Evolutionary conservation across 257 asterid species (phyloP), one percentile per base, ranked within the genome.

Genomic region (Nicotiana tabacum): DNA sequence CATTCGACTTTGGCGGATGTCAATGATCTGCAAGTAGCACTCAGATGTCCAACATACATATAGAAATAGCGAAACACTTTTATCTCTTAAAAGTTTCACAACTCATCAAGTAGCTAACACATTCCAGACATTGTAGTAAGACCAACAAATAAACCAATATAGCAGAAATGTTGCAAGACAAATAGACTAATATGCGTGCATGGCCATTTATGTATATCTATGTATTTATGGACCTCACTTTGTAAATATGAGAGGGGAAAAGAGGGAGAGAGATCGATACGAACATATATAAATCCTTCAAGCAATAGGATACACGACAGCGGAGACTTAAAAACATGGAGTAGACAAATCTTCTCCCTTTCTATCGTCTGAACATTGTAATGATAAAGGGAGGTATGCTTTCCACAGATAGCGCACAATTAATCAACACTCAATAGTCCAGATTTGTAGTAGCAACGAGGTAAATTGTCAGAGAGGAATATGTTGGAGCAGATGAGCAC

Each of bases 1-100:
- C 39, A 93, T 89, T 88, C 95, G 89, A 66, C 76, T 90, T 86
- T 94, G 98, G 83, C 83, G 94, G 88, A 90, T 84, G 86, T 96
- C 98, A 80, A 96, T 84, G 62, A 96, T 90, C 98, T 96, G 97
- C 87, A 88, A 82, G 87, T 33, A 82, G 83, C 55, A 83, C 79
- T 82, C 27, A 81, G 84, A 43, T 57, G 24, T 58, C 68, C 57
- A 85, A 32, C 69, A 27, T 9, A 17, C 62, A 12, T 53, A 46
- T 80, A 79, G 58, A 70, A 72, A 72, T 37, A 46, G 0, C 2
- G 60, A 6, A 72, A 72, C 37, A 46, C 24, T 37, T 72, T 70
- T 24, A 56, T 48, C 77, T 37, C 51, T 57, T 78, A 76, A 69
- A 48, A 77, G 27, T 76, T 60, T 72, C 60, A 55, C 30, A 60